These are phyloP conservation scores for Arthrobotrys entomopaga DNA, from an alignment of 2,329 filamentous ascomycete species.

Conservation along the genomic window DNA sequence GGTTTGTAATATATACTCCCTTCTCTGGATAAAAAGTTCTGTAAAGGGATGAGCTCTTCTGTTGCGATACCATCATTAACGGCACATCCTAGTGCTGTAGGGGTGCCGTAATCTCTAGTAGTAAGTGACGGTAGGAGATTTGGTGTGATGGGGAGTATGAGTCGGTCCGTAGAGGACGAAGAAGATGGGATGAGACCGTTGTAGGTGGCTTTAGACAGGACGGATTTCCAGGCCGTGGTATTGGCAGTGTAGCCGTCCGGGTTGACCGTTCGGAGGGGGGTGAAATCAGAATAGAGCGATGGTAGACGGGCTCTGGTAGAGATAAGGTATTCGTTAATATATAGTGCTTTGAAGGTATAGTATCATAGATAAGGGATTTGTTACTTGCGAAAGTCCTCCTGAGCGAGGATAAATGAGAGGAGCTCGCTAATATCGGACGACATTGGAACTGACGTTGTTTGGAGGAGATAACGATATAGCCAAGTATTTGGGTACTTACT, in stretches of 20 bases:
- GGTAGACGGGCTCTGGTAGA: constrained; percentile 76
- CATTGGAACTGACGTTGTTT: neutral
- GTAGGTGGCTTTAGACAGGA: constrained; percentile 74
- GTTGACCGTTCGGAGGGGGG: constrained; percentile 77
- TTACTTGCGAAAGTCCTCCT: constrained; percentile 63
- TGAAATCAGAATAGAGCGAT: constrained; percentile 89
- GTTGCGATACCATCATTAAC: constrained; percentile 77
- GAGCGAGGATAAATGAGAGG: constrained; percentile 62
- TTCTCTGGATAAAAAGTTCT: constrained; percentile 72
- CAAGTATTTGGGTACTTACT: too few species aligned
- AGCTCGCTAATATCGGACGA: constrained; percentile 54
- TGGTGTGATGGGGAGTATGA: constrained; percentile 70
- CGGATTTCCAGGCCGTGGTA: constrained; percentile 79
- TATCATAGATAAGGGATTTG: neutral
- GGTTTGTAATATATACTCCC: constrained; percentile 77
- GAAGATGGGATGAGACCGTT: constrained; percentile 63
- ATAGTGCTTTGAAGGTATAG: neutral
- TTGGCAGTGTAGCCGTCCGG: constrained; percentile 88
- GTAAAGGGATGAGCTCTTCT: constrained; percentile 75
- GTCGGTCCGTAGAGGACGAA: constrained; percentile 62
- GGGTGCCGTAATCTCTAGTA: constrained; percentile 80
- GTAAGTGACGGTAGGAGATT: constrained; percentile 77
- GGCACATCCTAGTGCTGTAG: constrained; percentile 81
- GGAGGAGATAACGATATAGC: neutral
- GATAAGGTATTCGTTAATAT: constrained; percentile 18